A percentile compares a stretch with the other conserved stretches of the same genome.
phyloP scores from a whole-genome alignment of 2,329 filamentous ascomycete species.

The Venturia pyrina region DNA sequence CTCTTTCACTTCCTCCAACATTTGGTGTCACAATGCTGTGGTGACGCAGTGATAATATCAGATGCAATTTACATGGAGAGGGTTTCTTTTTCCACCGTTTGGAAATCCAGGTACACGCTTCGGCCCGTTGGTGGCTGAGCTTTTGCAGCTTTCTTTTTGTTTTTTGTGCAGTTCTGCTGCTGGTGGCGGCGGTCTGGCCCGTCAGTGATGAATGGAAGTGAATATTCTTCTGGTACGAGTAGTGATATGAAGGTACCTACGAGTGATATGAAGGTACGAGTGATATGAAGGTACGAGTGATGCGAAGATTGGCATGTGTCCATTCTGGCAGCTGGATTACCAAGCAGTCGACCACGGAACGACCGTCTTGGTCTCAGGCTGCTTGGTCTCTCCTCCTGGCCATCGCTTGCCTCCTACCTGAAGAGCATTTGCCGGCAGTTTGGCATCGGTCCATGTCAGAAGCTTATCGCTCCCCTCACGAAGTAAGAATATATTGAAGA shows the following conservation, averaged over 20 bases:
- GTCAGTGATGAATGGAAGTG: not conserved
- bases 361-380: not conserved
- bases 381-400: too few species aligned
- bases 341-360: not conserved
- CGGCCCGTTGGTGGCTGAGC: not conserved
- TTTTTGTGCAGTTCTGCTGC: not conserved
- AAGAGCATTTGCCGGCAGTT: not conserved
- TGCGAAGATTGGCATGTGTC: not conserved
- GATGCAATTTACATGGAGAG: not conserved
- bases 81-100: not conserved
- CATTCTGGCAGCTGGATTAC: not conserved
- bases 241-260: not conserved
- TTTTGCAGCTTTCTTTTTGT: not conserved
- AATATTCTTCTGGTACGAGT: not conserved
- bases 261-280: too few species aligned
- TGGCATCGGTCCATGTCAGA: not conserved
- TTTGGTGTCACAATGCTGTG: not conserved
- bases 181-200: not conserved
- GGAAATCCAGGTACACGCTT: slow-evolving; percentile 1
- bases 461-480: not conserved
- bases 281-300: too few species aligned
- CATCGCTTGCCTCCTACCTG: not conserved
- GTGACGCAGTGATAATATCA: not conserved
- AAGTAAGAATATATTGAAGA: too few species aligned
- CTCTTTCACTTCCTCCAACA: not conserved